Conservation (phyloP, 169 alveolate species). For the Toxoplasma gondii region DNA sequence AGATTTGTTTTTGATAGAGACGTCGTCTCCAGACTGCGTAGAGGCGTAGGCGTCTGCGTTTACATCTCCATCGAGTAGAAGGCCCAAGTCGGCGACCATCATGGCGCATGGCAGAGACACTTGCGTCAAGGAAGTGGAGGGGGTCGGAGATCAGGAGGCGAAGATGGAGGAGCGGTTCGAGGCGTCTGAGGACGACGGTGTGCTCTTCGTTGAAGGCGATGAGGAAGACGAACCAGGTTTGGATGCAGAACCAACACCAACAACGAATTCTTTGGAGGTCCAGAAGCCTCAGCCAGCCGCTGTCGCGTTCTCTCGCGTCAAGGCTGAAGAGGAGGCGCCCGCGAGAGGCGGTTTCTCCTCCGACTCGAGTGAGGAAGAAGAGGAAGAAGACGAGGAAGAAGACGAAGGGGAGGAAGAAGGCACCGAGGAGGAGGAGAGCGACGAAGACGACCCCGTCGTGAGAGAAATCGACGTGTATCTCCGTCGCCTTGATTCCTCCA, state of each 20-base stretch:
- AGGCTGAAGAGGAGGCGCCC: neutral
- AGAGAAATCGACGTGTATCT: constrained; percentile 49
- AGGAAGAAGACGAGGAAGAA: neutral
- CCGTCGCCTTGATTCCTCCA: constrained; percentile 3
- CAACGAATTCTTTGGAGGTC: neutral
- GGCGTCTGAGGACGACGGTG: neutral
- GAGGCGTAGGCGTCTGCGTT: no score
- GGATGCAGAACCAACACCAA: neutral
- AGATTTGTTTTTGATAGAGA: no score
- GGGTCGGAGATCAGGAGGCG: neutral
- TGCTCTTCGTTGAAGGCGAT: neutral
- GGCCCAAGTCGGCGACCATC: neutral
- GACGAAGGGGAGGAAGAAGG: neutral
- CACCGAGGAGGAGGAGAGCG: constrained; percentile 24
- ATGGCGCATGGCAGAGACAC: neutral
- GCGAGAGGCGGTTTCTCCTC: neutral
- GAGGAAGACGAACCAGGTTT: neutral
- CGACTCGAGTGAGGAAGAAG: neutral
- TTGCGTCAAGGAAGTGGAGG: neutral
- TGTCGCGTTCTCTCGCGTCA: neutral
- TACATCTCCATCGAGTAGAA: no score
- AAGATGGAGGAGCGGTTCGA: neutral
- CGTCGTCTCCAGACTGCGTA: no score
- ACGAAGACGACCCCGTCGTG: constrained; percentile 62
- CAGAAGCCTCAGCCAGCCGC: neutral